Percentiles rank a stretch among this genome's conserved stretches.
phyloP scores from a whole-genome alignment of 257 asterid species.

The Apocynum venetum region DNA sequence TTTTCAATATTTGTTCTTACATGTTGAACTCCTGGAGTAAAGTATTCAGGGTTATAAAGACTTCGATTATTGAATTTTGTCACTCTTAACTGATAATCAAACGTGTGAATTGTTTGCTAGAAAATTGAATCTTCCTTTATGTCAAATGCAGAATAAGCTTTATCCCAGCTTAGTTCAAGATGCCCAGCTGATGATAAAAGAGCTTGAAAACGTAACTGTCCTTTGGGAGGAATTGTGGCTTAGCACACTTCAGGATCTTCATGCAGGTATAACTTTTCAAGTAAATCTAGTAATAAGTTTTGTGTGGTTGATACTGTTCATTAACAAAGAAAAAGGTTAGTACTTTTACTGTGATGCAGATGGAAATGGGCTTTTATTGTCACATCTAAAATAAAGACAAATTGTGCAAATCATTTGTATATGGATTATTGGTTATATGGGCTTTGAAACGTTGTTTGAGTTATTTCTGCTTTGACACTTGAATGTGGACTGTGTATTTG shows the following conservation, averaged over 20 bases:
- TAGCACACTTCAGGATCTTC: conserved; percentile 98
- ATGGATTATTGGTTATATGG: not conserved
- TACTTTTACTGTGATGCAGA: not conserved
- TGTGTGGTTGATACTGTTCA: not conserved
- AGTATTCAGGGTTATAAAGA: not conserved
- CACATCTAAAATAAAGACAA: not conserved
- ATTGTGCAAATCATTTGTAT: not conserved
- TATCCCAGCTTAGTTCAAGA: conserved; percentile 88
- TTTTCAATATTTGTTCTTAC: not conserved
- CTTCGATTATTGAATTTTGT: not conserved
- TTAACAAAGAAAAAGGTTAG: not conserved
- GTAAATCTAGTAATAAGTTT: too few relatives aligned
- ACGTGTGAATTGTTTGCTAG: not conserved
- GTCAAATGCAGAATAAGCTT: conserved; percentile 62
- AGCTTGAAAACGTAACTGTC: conserved; percentile 90
- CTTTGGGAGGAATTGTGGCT: conserved; percentile 99
- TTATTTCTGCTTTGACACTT: conserved; percentile 2
- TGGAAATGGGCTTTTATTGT: not conserved
- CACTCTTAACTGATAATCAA: not conserved
- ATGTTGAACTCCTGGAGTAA: not conserved
- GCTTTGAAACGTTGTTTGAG: not conserved
- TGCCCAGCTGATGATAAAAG: conserved; percentile 88
- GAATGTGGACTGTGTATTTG: not conserved
- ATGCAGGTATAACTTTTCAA: conserved; percentile 49
- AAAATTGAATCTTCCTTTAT: conserved; percentile 14